These are phyloP conservation scores for Tylopilus sp. DNA, from an alignment of 1,284 basidiomycete genomes.

Conservation along the genomic window DNA sequence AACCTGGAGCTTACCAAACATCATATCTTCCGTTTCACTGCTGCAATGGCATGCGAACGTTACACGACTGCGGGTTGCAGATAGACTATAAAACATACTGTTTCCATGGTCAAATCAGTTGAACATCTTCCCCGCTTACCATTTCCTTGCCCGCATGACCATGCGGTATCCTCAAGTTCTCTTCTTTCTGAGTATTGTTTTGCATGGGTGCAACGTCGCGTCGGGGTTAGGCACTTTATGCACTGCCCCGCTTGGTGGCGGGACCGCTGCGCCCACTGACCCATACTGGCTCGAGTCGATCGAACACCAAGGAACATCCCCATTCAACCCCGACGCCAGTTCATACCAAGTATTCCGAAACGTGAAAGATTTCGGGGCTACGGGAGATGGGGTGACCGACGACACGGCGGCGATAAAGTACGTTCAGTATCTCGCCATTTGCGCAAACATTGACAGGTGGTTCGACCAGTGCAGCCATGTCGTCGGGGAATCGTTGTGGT, in stretches of 20 bases:
- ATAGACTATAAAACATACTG: too few species aligned
- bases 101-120: too few species aligned
- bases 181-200: conserved; percentile 23
- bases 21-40: too few species aligned
- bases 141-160: background rate
- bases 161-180: conserved; percentile 21
- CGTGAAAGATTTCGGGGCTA: conserved; percentile 44
- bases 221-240: conserved; percentile 38
- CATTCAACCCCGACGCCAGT: conserved; percentile 65
- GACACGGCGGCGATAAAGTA: conserved; percentile 44
- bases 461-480: conserved; percentile 36
- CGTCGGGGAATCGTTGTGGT: conserved; percentile 34
- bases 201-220: background rate
- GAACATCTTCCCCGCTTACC: background rate
- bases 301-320: conserved; percentile 69
- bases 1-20: too few species aligned
- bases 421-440: background rate
- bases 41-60: too few species aligned
- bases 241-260: conserved; percentile 24
- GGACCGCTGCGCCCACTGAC: conserved; percentile 27
- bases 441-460: background rate
- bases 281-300: conserved; percentile 71
- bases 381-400: conserved; percentile 41
- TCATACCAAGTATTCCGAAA: conserved; percentile 73
- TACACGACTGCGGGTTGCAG: too few species aligned